Evolutionary conservation across 2,329 filamentous ascomycete species (phyloP).

Genomic region (Rutstroemia sp.): DNA sequence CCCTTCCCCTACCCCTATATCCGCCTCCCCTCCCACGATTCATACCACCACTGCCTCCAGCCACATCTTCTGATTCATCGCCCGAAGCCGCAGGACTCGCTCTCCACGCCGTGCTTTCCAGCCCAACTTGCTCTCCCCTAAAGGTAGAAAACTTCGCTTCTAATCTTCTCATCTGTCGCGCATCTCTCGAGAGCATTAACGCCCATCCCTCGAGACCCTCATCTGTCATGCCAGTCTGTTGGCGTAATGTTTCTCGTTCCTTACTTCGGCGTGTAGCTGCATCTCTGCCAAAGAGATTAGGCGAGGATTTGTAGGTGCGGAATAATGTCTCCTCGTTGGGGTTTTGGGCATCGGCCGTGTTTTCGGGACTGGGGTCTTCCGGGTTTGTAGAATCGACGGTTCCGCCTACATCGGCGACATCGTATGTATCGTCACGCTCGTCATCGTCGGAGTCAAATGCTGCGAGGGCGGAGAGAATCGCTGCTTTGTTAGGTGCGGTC

Average conservation of each 20-base stretch:
- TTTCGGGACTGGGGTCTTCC: slow-evolving; percentile 40
- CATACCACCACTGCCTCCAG: slow-evolving; percentile 30
- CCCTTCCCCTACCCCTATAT: slow-evolving; percentile 36
- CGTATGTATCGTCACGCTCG: slow-evolving; percentile 95
- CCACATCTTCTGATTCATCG: slow-evolving; percentile 47
- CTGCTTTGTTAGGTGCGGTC: slow-evolving; percentile 66
- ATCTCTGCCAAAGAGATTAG: slow-evolving; percentile 64
- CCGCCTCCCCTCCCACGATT: slow-evolving; percentile 40
- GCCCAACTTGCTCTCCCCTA: slow-evolving; percentile 54
- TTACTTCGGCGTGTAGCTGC: slow-evolving; percentile 59
- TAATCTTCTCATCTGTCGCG: slow-evolving; percentile 58
- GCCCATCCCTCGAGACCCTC: slow-evolving; percentile 94
- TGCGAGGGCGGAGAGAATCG: slow-evolving; percentile 80
- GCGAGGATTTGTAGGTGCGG: slow-evolving; percentile 57
- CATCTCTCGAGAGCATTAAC: slow-evolving; percentile 72
- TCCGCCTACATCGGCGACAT: slow-evolving; percentile 84
- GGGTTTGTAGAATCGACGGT: slow-evolving; percentile 63
- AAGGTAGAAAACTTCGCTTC: slow-evolving; percentile 64
- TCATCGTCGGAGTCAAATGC: slow-evolving; percentile 92
- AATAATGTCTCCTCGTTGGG: slow-evolving; percentile 67
- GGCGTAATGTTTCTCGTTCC: slow-evolving; percentile 55
- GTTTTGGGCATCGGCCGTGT: slow-evolving; percentile 33
- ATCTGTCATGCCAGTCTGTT: slow-evolving; percentile 82
- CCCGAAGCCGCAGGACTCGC: slow-evolving; percentile 46
- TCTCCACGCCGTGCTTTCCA: slow-evolving; percentile 61